phyloP scores from a whole-genome alignment of 2,329 filamentous ascomycete genomes.

The Aspergillus sp. region DNA sequence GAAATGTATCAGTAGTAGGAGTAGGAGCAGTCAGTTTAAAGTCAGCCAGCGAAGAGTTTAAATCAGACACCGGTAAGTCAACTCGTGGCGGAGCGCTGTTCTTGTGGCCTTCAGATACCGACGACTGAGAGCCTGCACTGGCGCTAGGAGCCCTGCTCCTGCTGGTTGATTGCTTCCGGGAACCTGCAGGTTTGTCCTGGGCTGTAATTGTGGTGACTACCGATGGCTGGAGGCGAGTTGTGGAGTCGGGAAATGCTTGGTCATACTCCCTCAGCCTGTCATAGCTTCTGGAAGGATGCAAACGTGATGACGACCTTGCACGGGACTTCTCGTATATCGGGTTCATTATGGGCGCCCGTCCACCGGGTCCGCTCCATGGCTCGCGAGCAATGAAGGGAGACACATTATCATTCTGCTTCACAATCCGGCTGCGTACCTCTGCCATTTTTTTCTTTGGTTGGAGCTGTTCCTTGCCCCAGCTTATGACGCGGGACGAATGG shows the following conservation, averaged over 20 bases:
- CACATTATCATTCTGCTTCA: conserved; percentile 27
- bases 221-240: conserved; percentile 16
- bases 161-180: conserved; percentile 7
- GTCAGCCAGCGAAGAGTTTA: conserved; percentile 26
- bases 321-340: conserved; percentile 57
- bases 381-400: conserved; percentile 40
- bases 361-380: conserved; percentile 67
- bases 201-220: conserved; percentile 29
- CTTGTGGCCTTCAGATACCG: conserved; percentile 5
- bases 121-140: conserved; percentile 2
- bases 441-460: conserved; percentile 29
- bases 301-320: conserved; percentile 52
- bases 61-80: conserved; percentile 19
- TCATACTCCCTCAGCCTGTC: conserved; percentile 17
- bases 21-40: conserved; percentile 29
- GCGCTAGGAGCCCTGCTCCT: conserved; percentile 24
- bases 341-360: conserved; percentile 57
- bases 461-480: conserved; percentile 32
- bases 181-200: conserved; percentile 6
- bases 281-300: conserved; percentile 13
- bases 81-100: conserved; percentile 15
- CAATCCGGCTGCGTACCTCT: conserved; percentile 25
- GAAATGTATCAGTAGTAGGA: background rate
- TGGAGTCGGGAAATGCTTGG: conserved; percentile 25
- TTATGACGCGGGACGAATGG: conserved; percentile 21